Percentiles rank a stretch among this genome's conserved stretches.
These are phyloP conservation scores for Saksenaea oblongispora DNA, from an alignment of 371 early-diverging fungal species.

Conservation along the genomic window DNA sequence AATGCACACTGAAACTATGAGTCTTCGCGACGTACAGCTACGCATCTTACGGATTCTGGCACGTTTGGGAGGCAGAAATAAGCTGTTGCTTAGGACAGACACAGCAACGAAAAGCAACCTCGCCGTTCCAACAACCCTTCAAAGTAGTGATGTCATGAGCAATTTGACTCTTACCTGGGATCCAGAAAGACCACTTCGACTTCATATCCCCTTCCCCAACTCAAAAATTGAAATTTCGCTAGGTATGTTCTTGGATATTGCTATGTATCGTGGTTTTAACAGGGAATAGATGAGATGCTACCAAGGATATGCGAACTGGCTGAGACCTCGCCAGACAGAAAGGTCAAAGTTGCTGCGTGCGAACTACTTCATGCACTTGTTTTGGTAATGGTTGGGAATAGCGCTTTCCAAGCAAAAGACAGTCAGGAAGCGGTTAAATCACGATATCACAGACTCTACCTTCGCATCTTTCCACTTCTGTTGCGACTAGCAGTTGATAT, in stretches of 20 bases:
- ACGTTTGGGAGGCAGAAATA: conserved; percentile 64
- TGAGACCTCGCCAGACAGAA: conserved; percentile 72
- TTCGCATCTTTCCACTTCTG: conserved; percentile 69
- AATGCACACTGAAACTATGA: conserved; percentile 10
- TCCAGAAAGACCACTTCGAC: conserved; percentile 46
- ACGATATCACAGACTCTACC: conserved; percentile 62
- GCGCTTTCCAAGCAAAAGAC: conserved; percentile 55
- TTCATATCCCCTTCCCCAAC: conserved; percentile 71
- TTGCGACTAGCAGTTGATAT: conserved; percentile 72
- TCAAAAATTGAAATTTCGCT: conserved; percentile 61
- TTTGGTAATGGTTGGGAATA: conserved; percentile 72
- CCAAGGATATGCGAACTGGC: conserved; percentile 78
- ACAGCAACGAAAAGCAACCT: background rate
- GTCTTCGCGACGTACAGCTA: conserved; percentile 53
- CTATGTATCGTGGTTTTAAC: background rate
- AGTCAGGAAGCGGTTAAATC: conserved; percentile 44
- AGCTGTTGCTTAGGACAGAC: conserved; percentile 42
- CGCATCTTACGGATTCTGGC: conserved; percentile 70
- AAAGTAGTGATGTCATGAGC: background rate
- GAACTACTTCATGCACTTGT: conserved; percentile 77
- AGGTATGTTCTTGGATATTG: conserved; percentile 40
- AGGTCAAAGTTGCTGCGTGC: conserved; percentile 75
- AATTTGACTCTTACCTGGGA: conserved; percentile 60
- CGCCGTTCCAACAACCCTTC: background rate
- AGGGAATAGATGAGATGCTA: conserved; percentile 63